These are phyloP conservation scores for Raphanus sativus DNA, from an alignment of 345 rosid genomes.

Conservation along the genomic window DNA sequence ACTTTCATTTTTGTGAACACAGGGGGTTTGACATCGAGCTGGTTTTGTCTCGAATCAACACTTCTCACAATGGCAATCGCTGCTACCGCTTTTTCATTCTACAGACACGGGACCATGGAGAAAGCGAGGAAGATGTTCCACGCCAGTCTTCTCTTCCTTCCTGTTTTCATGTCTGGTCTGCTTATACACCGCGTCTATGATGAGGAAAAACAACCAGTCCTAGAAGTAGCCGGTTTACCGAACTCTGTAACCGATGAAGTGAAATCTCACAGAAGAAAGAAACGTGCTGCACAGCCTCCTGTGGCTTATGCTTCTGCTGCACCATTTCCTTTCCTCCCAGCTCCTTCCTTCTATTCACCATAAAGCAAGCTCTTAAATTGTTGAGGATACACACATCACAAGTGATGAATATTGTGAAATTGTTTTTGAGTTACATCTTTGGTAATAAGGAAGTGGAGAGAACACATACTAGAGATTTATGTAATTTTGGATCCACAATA, in stretches of 20 bases:
- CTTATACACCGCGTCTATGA: slow-evolving; percentile 59
- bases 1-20: slow-evolving; percentile 38
- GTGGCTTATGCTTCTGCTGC: slow-evolving; percentile 85
- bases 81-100: slow-evolving; percentile 83
- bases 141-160: slow-evolving; percentile 88
- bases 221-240: slow-evolving; percentile 22
- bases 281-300: slow-evolving; percentile 47
- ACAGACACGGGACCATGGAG: slow-evolving; percentile 54
- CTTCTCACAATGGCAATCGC: slow-evolving; percentile 70
- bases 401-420: slow-evolving; percentile 7
- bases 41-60: slow-evolving; percentile 82
- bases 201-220: slow-evolving; percentile 43
- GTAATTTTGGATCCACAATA: not conserved
- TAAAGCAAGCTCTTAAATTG: slow-evolving; percentile 19
- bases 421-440: slow-evolving; percentile 12
- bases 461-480: not conserved
- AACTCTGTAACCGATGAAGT: slow-evolving; percentile 26
- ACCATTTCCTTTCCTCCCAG: slow-evolving; percentile 96
- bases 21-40: slow-evolving; percentile 85
- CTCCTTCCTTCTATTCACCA: slow-evolving; percentile 53
- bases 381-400: not conserved
- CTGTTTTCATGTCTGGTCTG: slow-evolving; percentile 85
- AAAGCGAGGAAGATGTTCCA: slow-evolving; percentile 83
- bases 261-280: slow-evolving; percentile 24
- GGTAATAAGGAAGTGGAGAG: slow-evolving; percentile 30